A percentile compares a stretch with the other conserved stretches of the same genome.
Evolutionary conservation across 441 rosid species (phyloP).

Genomic region (Pelargonium cotyledonis): DNA sequence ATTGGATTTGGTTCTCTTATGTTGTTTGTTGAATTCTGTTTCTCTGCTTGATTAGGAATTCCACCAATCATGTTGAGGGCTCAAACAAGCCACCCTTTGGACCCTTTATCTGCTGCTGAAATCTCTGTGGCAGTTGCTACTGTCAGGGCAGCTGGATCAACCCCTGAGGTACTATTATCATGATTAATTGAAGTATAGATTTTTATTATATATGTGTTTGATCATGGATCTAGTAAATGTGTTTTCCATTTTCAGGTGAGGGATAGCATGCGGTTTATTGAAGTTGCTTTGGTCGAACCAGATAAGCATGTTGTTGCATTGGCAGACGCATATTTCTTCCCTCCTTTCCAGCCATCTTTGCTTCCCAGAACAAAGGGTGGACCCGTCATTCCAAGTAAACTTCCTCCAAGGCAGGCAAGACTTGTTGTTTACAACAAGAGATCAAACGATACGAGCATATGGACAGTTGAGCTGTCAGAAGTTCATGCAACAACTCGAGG

Average conservation of each 20-base stretch:
- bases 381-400: conserved; percentile 37
- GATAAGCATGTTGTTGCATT: conserved; percentile 42
- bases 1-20: background rate
- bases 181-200: too few species aligned
- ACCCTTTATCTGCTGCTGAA: conserved; percentile 48
- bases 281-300: conserved; percentile 40
- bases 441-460: conserved; percentile 41
- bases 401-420: conserved; percentile 43
- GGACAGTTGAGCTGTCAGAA: conserved; percentile 39
- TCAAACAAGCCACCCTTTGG: conserved; percentile 45
- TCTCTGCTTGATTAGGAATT: conserved; percentile 28
- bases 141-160: conserved; percentile 46
- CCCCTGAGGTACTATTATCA: conserved; percentile 34
- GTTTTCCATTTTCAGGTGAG: conserved; percentile 27
- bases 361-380: conserved; percentile 44
- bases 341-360: conserved; percentile 50
- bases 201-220: background rate
- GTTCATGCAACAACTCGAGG: conserved; percentile 48
- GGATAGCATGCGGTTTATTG: conserved; percentile 48
- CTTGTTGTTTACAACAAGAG: conserved; percentile 42
- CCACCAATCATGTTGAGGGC: conserved; percentile 29
- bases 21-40: conserved; percentile 8
- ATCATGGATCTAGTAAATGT: background rate
- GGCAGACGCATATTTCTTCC: conserved; percentile 51
- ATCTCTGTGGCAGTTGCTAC: conserved; percentile 48